Conservation (phyloP, 495 filamentous ascomycete species). For the Aspergillus sclerotioniger region DNA sequence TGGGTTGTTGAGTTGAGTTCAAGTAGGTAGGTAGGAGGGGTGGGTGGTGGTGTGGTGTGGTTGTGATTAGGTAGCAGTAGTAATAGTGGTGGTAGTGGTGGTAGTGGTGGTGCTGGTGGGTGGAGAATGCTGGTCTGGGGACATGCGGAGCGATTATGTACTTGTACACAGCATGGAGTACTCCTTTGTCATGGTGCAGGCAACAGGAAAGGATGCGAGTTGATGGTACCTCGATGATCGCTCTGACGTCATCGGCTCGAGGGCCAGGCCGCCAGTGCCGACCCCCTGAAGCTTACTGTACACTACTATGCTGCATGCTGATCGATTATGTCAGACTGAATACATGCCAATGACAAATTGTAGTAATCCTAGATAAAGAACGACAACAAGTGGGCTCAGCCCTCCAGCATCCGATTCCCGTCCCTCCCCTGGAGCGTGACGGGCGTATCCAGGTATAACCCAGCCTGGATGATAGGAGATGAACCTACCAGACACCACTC, state of each 20-base stretch:
- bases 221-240: background rate
- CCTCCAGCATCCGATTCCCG: slow-evolving; percentile 50
- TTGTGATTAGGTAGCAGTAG: no score
- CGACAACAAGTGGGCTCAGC: slow-evolving; percentile 20
- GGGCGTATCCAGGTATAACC: slow-evolving; percentile 40
- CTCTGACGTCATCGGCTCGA: background rate
- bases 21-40: no score
- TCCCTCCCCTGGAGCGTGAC: slow-evolving; percentile 20
- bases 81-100: no score
- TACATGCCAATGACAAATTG: slow-evolving; percentile 23
- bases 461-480: slow-evolving; percentile 53
- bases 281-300: no score
- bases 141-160: background rate
- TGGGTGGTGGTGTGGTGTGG: no score
- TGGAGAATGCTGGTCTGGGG: no score
- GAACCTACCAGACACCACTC: slow-evolving; percentile 39
- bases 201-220: no score
- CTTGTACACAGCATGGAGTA: no score
- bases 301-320: background rate
- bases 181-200: no score
- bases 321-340: slow-evolving; percentile 20
- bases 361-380: slow-evolving; percentile 17
- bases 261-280: background rate
- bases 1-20: no score
- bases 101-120: no score